Evolutionary conservation across 176 grass and related monocot species (phyloP).

Genomic region (Oropetium thomaeum): DNA sequence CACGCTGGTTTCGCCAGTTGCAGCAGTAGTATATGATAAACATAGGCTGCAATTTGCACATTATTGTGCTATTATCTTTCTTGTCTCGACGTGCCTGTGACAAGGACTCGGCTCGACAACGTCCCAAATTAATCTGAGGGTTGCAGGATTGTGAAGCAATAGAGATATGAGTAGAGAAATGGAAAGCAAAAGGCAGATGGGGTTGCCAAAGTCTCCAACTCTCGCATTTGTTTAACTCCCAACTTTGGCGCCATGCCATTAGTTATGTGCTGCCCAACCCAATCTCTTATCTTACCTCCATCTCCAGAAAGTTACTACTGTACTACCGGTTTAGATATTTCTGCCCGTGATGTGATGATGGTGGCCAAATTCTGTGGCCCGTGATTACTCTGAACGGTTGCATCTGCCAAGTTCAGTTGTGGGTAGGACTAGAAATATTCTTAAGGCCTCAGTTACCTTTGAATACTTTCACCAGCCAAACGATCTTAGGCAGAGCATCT

Average conservation of each 20-base stretch:
- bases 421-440: too few species aligned
- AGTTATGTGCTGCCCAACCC: not conserved
- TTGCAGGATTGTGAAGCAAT: constrained; percentile 35
- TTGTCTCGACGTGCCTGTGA: not conserved
- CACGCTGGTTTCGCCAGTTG: constrained; percentile 13
- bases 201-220: not conserved
- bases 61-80: constrained; percentile 14
- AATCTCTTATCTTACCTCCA: too few species aligned
- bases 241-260: constrained; percentile 15
- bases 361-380: constrained; percentile 2
- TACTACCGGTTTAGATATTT: not conserved
- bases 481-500: too few species aligned
- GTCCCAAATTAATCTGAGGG: not conserved
- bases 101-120: constrained; percentile 1
- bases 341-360: constrained; percentile 3
- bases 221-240: not conserved
- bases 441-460: not conserved
- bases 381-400: not conserved
- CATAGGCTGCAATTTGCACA: constrained; percentile 34
- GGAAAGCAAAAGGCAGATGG: not conserved
- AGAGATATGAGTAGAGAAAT: not conserved
- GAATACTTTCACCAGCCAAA: not conserved
- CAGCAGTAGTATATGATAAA: not conserved
- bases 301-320: constrained; percentile 20
- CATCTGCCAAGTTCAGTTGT: not conserved